phyloP scores from a whole-genome alignment of 73 alveolate genomes.

The Effrenium voratum region DNA sequence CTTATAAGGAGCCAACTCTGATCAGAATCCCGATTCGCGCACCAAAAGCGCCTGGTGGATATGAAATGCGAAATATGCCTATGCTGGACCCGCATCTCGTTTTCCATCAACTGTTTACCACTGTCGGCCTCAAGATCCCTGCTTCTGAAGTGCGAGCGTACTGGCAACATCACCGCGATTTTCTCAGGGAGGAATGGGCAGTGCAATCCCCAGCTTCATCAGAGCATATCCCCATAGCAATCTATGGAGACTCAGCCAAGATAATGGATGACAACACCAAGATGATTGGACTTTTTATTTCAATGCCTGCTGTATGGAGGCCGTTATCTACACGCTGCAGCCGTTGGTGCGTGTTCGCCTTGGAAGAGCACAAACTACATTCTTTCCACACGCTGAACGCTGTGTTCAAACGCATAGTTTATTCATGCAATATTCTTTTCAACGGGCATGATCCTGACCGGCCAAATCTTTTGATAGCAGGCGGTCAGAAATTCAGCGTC shows the following conservation, averaged over 20 bases:
- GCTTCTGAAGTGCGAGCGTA: background rate
- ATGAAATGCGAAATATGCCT: background rate
- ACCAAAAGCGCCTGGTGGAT: background rate
- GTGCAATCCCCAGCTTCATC: background rate
- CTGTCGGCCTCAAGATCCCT: background rate
- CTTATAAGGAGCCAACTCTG: background rate
- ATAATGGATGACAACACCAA: constrained; percentile 17
- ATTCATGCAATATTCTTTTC: background rate
- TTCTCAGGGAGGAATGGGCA: background rate
- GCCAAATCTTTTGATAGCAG: background rate
- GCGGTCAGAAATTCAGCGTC: background rate
- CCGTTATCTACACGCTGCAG: background rate
- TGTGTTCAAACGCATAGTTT: background rate
- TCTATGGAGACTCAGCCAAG: constrained; percentile 7
- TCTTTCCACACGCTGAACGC: background rate
- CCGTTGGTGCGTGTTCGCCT: background rate
- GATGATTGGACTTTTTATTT: background rate
- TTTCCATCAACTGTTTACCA: background rate
- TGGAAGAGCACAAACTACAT: constrained; percentile 1
- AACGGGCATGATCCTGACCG: background rate
- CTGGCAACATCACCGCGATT: background rate
- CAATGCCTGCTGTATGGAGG: constrained; percentile 20
- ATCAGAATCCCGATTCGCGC: background rate
- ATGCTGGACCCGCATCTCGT: background rate
- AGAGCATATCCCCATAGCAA: background rate